These are phyloP conservation scores for Cicer bijugum DNA, from an alignment of 306 rosid species.

Conservation along the genomic window DNA sequence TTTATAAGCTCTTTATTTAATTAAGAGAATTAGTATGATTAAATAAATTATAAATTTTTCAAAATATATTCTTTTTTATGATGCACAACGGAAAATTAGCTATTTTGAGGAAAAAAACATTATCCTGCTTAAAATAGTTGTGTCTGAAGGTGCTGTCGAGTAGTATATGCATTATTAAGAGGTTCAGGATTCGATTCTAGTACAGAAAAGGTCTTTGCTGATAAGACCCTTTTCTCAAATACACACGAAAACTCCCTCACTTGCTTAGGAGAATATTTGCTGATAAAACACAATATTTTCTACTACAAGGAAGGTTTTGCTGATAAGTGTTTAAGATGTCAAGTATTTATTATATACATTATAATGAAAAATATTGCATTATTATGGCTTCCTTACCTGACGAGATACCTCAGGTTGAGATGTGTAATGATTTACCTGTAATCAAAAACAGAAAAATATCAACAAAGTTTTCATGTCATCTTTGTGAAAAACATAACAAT, in stretches of 20 bases:
- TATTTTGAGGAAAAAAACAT: not conserved
- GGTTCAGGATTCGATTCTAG: too few relatives aligned
- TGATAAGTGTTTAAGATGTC: not conserved
- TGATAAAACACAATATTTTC: slow-evolving; percentile 28
- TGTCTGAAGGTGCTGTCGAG: too few relatives aligned
- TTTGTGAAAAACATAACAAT: slow-evolving; percentile 28
- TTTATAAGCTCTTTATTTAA: not conserved
- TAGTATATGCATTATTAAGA: too few relatives aligned
- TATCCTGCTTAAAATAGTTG: too few relatives aligned
- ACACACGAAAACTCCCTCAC: too few relatives aligned
- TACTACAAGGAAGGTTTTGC: slow-evolving; percentile 1
- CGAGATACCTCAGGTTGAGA: slow-evolving; percentile 83
- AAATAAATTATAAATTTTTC: slow-evolving; percentile 3
- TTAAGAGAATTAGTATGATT: not conserved
- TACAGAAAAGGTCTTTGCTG: too few relatives aligned
- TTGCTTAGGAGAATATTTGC: slow-evolving; percentile 12
- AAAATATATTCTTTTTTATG: slow-evolving; percentile 17
- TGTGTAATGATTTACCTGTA: slow-evolving; percentile 77
- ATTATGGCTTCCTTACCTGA: slow-evolving; percentile 64
- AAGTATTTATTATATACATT: slow-evolving; percentile 15
- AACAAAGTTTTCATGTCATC: slow-evolving; percentile 30
- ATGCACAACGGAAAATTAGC: slow-evolving; percentile 6
- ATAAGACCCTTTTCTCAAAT: too few relatives aligned
- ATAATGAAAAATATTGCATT: slow-evolving; percentile 7
- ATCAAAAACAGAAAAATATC: slow-evolving; percentile 32